phyloP scores from a whole-genome alignment of 169 alveolate genomes.

The Plasmodium cynomolgi region DNA sequence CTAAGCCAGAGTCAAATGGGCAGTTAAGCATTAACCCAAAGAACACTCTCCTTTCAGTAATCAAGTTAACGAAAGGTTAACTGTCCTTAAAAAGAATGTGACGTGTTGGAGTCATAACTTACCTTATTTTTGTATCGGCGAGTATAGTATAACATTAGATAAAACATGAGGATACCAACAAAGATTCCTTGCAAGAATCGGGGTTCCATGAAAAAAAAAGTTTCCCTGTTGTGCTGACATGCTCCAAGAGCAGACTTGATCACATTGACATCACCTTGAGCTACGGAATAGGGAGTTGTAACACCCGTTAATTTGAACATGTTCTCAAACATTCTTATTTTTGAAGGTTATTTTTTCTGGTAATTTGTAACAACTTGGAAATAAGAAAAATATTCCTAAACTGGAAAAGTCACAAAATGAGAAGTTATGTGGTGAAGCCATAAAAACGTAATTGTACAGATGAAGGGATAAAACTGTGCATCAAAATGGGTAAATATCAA shows the following conservation, averaged over 20 bases:
- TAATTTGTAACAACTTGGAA: not conserved
- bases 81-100: not conserved
- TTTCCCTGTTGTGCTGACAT: not conserved
- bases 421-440: not conserved
- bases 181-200: slow-evolving; percentile 21
- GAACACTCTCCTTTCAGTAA: not conserved
- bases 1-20: not conserved
- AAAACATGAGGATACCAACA: slow-evolving; percentile 12
- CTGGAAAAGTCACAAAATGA: not conserved
- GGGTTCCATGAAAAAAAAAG: not conserved
- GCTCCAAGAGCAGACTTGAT: slow-evolving; percentile 6
- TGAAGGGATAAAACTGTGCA: not conserved
- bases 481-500: not conserved
- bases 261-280: not conserved
- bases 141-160: slow-evolving; percentile 6
- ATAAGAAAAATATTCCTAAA: not conserved
- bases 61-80: not conserved
- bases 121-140: slow-evolving; percentile 24
- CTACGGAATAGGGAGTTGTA: not conserved
- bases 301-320: not conserved
- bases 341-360: not conserved
- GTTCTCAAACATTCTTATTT: not conserved
- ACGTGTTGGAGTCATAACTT: not conserved
- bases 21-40: not conserved
- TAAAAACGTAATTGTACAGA: not conserved